phyloP scores from a whole-genome alignment of 2,329 filamentous ascomycete genomes.

The Xylariaceae sp. region DNA sequence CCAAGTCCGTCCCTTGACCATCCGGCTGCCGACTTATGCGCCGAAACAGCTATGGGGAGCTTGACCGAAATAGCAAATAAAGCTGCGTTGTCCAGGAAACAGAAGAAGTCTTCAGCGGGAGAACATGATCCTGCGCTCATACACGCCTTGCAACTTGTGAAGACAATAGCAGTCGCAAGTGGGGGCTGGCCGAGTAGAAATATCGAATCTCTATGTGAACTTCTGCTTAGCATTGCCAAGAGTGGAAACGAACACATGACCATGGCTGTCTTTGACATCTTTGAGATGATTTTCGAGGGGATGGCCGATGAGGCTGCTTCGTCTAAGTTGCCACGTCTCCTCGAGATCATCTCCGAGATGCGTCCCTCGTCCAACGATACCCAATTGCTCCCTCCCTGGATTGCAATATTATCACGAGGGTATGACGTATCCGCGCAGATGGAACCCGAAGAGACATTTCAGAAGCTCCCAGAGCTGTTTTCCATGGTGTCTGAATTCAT shows the following conservation, averaged over 20 bases:
- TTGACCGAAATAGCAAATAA: constrained; percentile 73
- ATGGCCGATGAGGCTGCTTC: constrained; percentile 87
- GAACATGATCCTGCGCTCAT: constrained; percentile 82
- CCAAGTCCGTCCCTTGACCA: constrained; percentile 93
- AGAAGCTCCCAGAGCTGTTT: constrained; percentile 85
- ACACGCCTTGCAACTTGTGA: constrained; percentile 89
- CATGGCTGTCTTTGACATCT: constrained; percentile 95
- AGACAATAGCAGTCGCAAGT: constrained; percentile 82
- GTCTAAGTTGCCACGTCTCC: constrained; percentile 82
- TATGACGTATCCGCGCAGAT: constrained; percentile 93
- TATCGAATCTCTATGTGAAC: constrained; percentile 88
- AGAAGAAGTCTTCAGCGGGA: constrained; percentile 62
- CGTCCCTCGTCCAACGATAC: constrained; percentile 92
- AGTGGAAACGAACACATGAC: constrained; percentile 95
- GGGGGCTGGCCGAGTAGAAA: constrained; percentile 97
- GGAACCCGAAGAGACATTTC: constrained; percentile 86
- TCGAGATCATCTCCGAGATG: constrained; percentile 90
- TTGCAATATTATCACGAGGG: constrained; percentile 89
- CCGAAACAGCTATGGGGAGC: constrained; percentile 82
- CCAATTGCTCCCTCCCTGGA: constrained; percentile 92
- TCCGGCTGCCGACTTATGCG: constrained; percentile 94
- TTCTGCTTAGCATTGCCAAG: constrained; percentile 84
- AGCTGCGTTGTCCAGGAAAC: constrained; percentile 65
- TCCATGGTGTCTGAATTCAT: constrained; percentile 79
- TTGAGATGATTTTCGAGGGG: constrained; percentile 93